These are phyloP conservation scores for Paraleonurus japonicus DNA, from an alignment of 257 asterid species.

Conservation along the genomic window DNA sequence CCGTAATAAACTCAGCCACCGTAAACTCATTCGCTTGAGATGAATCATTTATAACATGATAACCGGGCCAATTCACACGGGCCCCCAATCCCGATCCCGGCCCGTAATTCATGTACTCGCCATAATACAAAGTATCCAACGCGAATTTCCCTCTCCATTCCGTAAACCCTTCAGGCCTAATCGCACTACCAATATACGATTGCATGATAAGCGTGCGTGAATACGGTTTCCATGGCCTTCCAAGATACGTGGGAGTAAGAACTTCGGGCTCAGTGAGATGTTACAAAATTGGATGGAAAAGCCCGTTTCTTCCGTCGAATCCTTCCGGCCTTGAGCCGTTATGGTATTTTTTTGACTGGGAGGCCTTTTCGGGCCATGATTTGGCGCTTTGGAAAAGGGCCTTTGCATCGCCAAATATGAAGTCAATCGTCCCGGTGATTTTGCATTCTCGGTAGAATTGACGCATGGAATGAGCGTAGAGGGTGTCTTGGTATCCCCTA, in stretches of 20 bases:
- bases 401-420: slow-evolving; percentile 55
- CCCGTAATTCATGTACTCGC: slow-evolving; percentile 52
- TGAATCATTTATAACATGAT: slow-evolving; percentile 32
- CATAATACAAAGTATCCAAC: slow-evolving; percentile 40
- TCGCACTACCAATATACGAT: slow-evolving; percentile 35
- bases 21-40: slow-evolving; percentile 35
- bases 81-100: slow-evolving; percentile 43
- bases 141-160: slow-evolving; percentile 46
- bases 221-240: slow-evolving; percentile 53
- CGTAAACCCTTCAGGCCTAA: slow-evolving; percentile 51
- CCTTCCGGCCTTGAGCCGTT: slow-evolving; percentile 57
- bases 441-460: slow-evolving; percentile 57
- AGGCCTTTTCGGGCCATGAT: slow-evolving; percentile 44
- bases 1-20: slow-evolving; percentile 42
- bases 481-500: slow-evolving; percentile 51
- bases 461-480: slow-evolving; percentile 48
- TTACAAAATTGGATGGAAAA: slow-evolving; percentile 44
- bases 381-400: slow-evolving; percentile 42
- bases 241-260: slow-evolving; percentile 37
- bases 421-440: slow-evolving; percentile 56
- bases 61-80: slow-evolving; percentile 58
- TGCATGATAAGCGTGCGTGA: slow-evolving; percentile 51
- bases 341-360: slow-evolving; percentile 39
- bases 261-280: slow-evolving; percentile 31
- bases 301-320: slow-evolving; percentile 39